A percentile compares a stretch with the other conserved stretches of the same genome.
These are phyloP conservation scores for Stellera chamaejasme DNA, from an alignment of 345 rosid species.

Conservation along the genomic window DNA sequence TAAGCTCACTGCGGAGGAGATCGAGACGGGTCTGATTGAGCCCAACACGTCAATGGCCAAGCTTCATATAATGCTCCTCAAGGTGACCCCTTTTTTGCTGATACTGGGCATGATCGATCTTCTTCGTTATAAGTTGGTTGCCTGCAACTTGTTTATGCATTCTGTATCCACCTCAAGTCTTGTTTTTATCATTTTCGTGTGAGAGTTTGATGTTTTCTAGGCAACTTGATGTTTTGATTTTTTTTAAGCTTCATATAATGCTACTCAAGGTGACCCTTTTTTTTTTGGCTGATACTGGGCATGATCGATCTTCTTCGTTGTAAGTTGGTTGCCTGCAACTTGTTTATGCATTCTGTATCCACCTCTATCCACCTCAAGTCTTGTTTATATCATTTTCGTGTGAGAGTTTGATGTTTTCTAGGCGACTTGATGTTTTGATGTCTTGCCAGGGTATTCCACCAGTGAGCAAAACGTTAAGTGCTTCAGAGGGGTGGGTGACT, in stretches of 20 bases:
- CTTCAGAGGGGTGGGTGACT: slow-evolving; percentile 69
- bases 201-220: slow-evolving; percentile 1
- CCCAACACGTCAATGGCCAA: slow-evolving; percentile 40
- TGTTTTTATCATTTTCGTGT: neutral
- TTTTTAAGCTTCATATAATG: slow-evolving; percentile 53
- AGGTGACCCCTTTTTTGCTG: slow-evolving; percentile 29
- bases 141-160: too few species aligned
- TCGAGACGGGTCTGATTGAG: slow-evolving; percentile 57
- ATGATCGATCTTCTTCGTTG: too few species aligned
- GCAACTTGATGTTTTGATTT: slow-evolving; percentile 1
- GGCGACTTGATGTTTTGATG: neutral
- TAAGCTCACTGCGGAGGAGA: slow-evolving; percentile 65
- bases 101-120: too few species aligned
- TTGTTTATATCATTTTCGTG: neutral
- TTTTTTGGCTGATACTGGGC: too few species aligned
- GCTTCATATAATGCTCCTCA: slow-evolving; percentile 62
- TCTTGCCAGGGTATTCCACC: slow-evolving; percentile 67
- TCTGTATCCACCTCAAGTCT: too few species aligned
- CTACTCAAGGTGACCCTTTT: slow-evolving; percentile 56
- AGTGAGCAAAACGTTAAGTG: slow-evolving; percentile 39
- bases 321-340: too few species aligned
- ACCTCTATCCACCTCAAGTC: too few species aligned
- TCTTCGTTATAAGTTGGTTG: too few species aligned
- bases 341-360: too few species aligned
- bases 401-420: slow-evolving; percentile 2